Evolutionary conservation across 495 filamentous ascomycete species (phyloP).

Genomic region (Aspergillus kassunensis): DNA sequence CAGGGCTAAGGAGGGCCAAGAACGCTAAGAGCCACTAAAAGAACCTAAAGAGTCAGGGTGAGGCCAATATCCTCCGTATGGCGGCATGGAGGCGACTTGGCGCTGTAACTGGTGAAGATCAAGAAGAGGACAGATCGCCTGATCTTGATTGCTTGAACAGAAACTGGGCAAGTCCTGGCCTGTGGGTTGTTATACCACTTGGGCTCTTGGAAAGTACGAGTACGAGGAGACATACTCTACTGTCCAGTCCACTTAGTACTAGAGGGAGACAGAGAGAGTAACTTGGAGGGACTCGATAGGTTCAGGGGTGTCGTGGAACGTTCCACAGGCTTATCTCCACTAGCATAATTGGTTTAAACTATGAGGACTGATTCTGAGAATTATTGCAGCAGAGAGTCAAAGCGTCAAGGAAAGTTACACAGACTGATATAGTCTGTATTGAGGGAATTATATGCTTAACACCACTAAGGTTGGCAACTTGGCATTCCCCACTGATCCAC

Average conservation of each 20-base stretch:
- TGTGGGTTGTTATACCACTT: no score
- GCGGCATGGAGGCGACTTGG: neutral
- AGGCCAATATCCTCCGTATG: neutral
- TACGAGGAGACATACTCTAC: no score
- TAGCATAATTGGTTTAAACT: conserved; percentile 35
- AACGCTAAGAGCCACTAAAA: conserved; percentile 3
- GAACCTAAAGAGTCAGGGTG: neutral
- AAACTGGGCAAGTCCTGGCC: no score
- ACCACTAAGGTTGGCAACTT: conserved; percentile 42
- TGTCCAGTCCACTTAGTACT: no score
- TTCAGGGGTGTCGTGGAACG: conserved; percentile 33
- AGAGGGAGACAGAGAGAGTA: no score
- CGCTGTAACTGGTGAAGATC: neutral
- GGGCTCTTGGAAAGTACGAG: no score
- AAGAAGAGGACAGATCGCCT: conserved; percentile 6
- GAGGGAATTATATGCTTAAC: conserved; percentile 52
- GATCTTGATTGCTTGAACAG: no score
- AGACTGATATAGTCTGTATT: no score
- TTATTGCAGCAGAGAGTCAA: neutral
- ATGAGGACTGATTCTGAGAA: neutral
- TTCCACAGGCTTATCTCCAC: conserved; percentile 47
- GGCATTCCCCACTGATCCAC: conserved; percentile 21
- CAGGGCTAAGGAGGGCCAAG: no score
- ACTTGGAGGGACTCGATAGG: neutral
- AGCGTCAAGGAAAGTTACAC: no score